Base-by-base conservation (phyloP, 768 basidiomycete species). In the Albatrellus ellisii region DNA sequence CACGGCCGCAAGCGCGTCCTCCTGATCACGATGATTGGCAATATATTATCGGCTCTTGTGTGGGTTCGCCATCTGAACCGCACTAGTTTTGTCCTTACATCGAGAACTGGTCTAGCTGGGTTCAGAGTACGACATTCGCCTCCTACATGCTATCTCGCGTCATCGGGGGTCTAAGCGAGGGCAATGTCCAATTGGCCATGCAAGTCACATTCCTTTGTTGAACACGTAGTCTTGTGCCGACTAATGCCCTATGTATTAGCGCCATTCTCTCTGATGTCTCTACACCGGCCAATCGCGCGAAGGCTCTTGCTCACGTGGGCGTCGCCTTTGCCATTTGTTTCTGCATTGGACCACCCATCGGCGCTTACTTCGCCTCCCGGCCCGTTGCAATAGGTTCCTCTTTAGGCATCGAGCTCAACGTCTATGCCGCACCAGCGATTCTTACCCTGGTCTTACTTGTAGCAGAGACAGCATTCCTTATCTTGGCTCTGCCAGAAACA, bases 281-380 rank as follows among this genome's bases (percentile, higher is more conserved):
- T 0, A 72, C 80, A 0, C 71, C 84, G 3, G 71, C 73, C 15
- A 83, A 79, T 36, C 79, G 94, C 17, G 83, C 88, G 3, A 82
- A 74, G 56, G 79, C 86, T 4, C 75, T 99, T 14, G 85, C 95
- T 1, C 74, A 94, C 45, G 82, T 99, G 34, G 94, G 95, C 11
- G 87, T 98, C 35, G 94, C 95, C 0, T 99, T 99, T 54, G 86
- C 90, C 12, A 79, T 97, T 38, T 94, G 90, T 58, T 98, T 97
- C 62, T 80, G 77, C 58, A 77, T 88, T 38, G 88, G 89, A 4
- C 94, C 94, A 25, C 87, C 89, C 12, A 79, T 99, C 44, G 94
- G 94, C 39, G 94, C 94, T 2, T 94, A 91, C 64, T 91, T 97
- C 61, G 88, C 92, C 2, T 82, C 89, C n/a, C 73, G 71, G 24